phyloP scores from a whole-genome alignment of 2,329 filamentous ascomycete species.

The Fusarium virguliforme region DNA sequence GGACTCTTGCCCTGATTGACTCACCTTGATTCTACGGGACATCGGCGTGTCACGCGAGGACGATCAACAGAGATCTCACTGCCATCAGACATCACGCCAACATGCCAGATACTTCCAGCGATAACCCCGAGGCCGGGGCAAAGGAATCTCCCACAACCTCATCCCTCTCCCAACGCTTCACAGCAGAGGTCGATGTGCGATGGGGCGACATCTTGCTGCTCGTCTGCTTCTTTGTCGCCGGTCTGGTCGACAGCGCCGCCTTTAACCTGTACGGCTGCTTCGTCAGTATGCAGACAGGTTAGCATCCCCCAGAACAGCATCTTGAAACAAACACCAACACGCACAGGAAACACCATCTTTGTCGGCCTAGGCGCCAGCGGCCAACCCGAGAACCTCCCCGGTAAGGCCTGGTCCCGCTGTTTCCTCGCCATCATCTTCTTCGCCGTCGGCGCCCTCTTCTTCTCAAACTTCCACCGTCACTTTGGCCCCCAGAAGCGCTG shows the following conservation, averaged over 20 bases:
- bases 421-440: conserved; percentile 50
- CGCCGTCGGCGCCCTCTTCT: conserved; percentile 48
- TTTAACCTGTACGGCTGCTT: conserved; percentile 53
- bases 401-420: conserved; percentile 51
- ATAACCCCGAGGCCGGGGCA: conserved; percentile 36
- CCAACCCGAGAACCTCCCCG: conserved; percentile 48
- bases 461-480: conserved; percentile 49
- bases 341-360: conserved; percentile 50
- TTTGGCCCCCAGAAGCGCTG: conserved; percentile 51
- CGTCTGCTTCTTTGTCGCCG: conserved; percentile 49
- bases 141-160: conserved; percentile 21
- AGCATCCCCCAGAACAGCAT: neutral
- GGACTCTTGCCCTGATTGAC: conserved; percentile 1
- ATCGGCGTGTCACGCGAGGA: neutral
- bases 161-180: conserved; percentile 33
- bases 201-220: conserved; percentile 48
- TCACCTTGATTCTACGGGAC: neutral
- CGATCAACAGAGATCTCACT: neutral
- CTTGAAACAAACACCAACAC: neutral
- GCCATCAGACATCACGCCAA: neutral
- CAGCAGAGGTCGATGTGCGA: conserved; percentile 41
- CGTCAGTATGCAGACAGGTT: conserved; percentile 53
- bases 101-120: conserved; percentile 40
- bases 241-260: conserved; percentile 50
- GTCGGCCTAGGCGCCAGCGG: conserved; percentile 49